phyloP scores from a whole-genome alignment of 352 stramenopile genomes.

The Phytophthora multivora region DNA sequence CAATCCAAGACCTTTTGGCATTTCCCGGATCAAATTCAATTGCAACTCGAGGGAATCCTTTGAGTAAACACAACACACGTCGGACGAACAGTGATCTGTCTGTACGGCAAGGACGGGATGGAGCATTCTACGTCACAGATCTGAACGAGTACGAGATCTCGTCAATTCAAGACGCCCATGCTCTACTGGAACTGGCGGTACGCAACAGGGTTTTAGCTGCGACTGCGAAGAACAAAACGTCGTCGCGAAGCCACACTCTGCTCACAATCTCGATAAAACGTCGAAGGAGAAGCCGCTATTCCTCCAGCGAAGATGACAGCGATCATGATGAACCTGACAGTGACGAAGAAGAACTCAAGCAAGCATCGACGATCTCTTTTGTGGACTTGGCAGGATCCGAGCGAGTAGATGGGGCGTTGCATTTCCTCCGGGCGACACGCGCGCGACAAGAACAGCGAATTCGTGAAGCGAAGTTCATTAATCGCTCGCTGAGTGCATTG shows the following conservation, averaged over 20 bases:
- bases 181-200: conserved; percentile 50
- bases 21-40: conserved; percentile 13
- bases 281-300: conserved; percentile 13
- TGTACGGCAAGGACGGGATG: conserved; percentile 50
- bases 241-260: conserved; percentile 72
- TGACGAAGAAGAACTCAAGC: conserved; percentile 2
- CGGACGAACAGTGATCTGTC: conserved; percentile 33
- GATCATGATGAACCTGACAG: conserved; percentile 4
- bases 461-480: conserved; percentile 83
- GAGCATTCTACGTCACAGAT: conserved; percentile 65
- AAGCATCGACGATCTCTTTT: conserved; percentile 59
- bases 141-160: conserved; percentile 59
- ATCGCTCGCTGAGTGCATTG: conserved; percentile 67
- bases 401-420: conserved; percentile 53
- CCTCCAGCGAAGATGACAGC: conserved; percentile 18
- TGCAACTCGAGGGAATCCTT: conserved; percentile 1
- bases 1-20: conserved; percentile 63
- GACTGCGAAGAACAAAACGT: conserved; percentile 68
- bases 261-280: conserved; percentile 59
- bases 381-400: conserved; percentile 78
- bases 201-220: conserved; percentile 60
- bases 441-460: conserved; percentile 64
- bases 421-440: conserved; percentile 58
- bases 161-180: conserved; percentile 50
- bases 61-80: conserved; percentile 1